A percentile compares a stretch with the other conserved stretches of the same genome.
phyloP scores from a whole-genome alignment of 2,329 filamentous ascomycete genomes.

The Epichloe glyceriae region DNA sequence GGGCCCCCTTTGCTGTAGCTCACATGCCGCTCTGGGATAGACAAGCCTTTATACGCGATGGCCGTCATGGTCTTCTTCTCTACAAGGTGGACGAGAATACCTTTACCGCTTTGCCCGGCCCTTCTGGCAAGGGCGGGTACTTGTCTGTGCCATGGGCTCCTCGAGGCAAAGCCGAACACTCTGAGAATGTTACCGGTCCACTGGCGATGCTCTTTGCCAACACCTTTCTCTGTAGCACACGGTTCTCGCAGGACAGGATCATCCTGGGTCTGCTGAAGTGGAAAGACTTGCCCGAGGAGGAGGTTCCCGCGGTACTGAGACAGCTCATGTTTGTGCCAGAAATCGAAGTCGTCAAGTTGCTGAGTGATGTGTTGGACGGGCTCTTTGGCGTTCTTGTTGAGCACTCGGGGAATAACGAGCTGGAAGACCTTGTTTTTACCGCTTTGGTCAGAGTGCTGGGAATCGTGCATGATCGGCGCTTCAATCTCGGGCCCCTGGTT shows the following conservation, averaged over 20 bases:
- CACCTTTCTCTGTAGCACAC: conserved; percentile 87
- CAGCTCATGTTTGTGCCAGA: conserved; percentile 88
- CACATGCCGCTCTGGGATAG: conserved; percentile 92
- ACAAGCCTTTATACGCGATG: conserved; percentile 80
- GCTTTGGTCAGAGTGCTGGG: conserved; percentile 80
- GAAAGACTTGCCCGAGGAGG: conserved; percentile 61
- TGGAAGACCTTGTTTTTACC: conserved; percentile 85
- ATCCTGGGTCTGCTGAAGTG: conserved; percentile 76
- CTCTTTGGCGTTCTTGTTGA: conserved; percentile 87
- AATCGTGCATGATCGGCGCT: conserved; percentile 87
- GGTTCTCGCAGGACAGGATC: conserved; percentile 83
- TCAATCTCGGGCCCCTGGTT: conserved; percentile 80
- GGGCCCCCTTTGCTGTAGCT: conserved; percentile 73
- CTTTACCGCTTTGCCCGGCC: conserved; percentile 48
- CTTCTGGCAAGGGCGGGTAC: conserved; percentile 70
- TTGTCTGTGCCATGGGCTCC: conserved; percentile 70
- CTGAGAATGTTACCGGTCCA: conserved; percentile 65
- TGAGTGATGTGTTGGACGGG: conserved; percentile 78
- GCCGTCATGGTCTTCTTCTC: conserved; percentile 64
- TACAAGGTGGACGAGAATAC: conserved; percentile 91
- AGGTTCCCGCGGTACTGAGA: conserved; percentile 62
- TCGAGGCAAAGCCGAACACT: conserved; percentile 49
- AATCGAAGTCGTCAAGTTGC: conserved; percentile 91
- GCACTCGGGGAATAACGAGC: conserved; percentile 80
- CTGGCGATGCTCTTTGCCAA: conserved; percentile 67